A percentile compares a stretch with the other conserved stretches of the same genome.
phyloP scores from a whole-genome alignment of 176 grass and related monocot genomes.

The Avena insularis region DNA sequence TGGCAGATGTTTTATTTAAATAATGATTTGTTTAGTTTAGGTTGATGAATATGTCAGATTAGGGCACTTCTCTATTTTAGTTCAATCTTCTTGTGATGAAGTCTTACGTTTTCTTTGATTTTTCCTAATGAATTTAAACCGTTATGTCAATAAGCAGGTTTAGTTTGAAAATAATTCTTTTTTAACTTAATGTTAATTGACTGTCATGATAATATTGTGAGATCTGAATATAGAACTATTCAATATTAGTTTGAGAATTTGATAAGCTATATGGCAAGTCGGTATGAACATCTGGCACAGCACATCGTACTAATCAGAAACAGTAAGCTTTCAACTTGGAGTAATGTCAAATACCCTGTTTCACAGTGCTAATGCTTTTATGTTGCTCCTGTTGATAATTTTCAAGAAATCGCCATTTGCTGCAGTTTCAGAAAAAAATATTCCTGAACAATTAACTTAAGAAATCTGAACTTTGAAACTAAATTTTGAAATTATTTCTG shows the following conservation, averaged over 20 bases:
- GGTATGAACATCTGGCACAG: conserved; percentile 4
- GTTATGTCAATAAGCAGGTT: conserved; percentile 3
- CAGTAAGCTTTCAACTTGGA: not conserved
- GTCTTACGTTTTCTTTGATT: not conserved
- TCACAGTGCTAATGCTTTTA: not conserved
- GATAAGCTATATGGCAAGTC: conserved; percentile 4
- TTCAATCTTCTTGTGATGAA: conserved; percentile 10
- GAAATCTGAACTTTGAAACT: conserved; percentile 12
- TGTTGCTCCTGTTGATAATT: conserved; percentile 17
- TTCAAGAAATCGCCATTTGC: not conserved
- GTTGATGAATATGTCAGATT: not conserved
- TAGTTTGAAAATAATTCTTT: not conserved
- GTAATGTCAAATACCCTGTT: not conserved
- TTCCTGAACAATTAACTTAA: not conserved
- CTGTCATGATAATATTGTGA: not conserved
- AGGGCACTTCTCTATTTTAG: not conserved
- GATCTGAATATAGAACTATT: conserved; percentile 15
- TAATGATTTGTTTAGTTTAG: not conserved
- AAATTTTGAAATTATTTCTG: not conserved
- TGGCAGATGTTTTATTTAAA: not conserved
- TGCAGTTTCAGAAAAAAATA: conserved; percentile 19
- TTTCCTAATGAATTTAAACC: conserved; percentile 7
- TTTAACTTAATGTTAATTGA: conserved; percentile 1
- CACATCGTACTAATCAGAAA: not conserved
- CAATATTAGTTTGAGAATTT: conserved; percentile 24